Percentiles rank a stretch among this genome's conserved stretches.
Evolutionary conservation across 1,284 basidiomycete species (phyloP).

Genomic region (Sanghuangporus baumii): DNA sequence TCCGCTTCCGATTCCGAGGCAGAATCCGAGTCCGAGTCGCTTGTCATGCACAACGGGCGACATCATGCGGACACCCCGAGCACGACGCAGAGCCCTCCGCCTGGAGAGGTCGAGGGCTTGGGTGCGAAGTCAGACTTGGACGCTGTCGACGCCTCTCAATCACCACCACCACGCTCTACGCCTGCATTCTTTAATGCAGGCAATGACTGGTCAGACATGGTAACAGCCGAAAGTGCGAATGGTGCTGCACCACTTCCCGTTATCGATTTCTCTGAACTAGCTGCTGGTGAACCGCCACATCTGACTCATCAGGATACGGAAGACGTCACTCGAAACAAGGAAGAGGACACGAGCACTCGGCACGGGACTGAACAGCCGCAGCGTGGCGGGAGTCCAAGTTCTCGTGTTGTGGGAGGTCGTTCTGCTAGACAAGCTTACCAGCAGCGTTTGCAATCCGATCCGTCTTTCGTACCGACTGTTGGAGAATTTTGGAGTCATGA

Average conservation of each 20-base stretch:
- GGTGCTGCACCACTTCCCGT: slow-evolving; percentile 62
- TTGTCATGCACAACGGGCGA: slow-evolving; percentile 39
- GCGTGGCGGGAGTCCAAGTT: background rate
- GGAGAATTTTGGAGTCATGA: slow-evolving; percentile 92
- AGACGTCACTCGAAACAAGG: slow-evolving; percentile 28
- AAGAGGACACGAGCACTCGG: slow-evolving; percentile 1
- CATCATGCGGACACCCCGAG: slow-evolving; percentile 54
- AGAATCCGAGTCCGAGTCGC: slow-evolving; percentile 53
- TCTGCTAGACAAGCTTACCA: slow-evolving; percentile 73
- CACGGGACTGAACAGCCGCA: slow-evolving; percentile 3
- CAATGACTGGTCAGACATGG: slow-evolving; percentile 76
- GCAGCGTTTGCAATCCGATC: slow-evolving; percentile 71
- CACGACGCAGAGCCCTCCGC: slow-evolving; percentile 54
- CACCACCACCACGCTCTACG: slow-evolving; percentile 22
- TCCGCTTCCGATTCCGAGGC: slow-evolving; percentile 64
- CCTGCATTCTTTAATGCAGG: slow-evolving; percentile 49
- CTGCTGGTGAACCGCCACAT: slow-evolving; percentile 27
- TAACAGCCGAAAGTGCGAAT: slow-evolving; percentile 60
- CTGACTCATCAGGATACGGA: slow-evolving; percentile 18
- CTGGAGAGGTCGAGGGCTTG: slow-evolving; percentile 24
- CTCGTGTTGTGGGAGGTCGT: slow-evolving; percentile 34
- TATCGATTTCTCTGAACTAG: slow-evolving; percentile 71
- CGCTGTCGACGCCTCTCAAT: slow-evolving; percentile 24
- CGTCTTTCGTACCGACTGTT: slow-evolving; percentile 79
- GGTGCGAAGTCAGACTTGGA: slow-evolving; percentile 26